Percentiles rank a stretch among this genome's conserved stretches.
phyloP scores from a whole-genome alignment of 371 early-diverging fungal genomes.

The Rhizopus microsporus region DNA sequence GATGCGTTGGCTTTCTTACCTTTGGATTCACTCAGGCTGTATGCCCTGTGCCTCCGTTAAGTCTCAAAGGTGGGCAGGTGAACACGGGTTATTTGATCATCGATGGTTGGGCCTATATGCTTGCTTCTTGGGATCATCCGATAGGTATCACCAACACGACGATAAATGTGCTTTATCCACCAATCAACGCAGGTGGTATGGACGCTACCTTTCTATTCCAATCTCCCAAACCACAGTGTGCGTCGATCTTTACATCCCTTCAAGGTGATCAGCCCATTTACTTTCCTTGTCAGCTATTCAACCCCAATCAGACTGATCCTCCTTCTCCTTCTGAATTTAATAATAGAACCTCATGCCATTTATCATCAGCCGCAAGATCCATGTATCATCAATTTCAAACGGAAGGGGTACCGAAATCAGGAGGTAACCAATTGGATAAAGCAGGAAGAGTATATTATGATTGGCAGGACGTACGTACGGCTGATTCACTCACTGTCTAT shows the following conservation, averaged over 20 bases:
- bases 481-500: conserved; percentile 60
- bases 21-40: conserved; percentile 60
- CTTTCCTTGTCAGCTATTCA: conserved; percentile 70
- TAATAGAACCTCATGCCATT: conserved; percentile 66
- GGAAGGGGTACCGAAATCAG: conserved; percentile 31
- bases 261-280: conserved; percentile 51
- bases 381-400: conserved; percentile 30
- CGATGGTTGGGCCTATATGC: conserved; percentile 56
- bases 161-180: conserved; percentile 57
- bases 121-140: conserved; percentile 57
- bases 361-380: conserved; percentile 40
- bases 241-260: conserved; percentile 50
- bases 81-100: conserved; percentile 48
- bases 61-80: conserved; percentile 34
- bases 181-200: conserved; percentile 63
- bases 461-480: conserved; percentile 61
- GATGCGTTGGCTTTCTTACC: conserved; percentile 57
- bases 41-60: conserved; percentile 41
- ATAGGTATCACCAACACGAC: conserved; percentile 31
- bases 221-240: conserved; percentile 63
- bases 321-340: conserved; percentile 50
- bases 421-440: conserved; percentile 26
- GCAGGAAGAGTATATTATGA: conserved; percentile 62
- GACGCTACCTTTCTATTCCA: conserved; percentile 60
- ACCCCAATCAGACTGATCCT: conserved; percentile 43